Evolutionary conservation across 108 stramenopile species (phyloP).

Genomic region (Cyclotella cryptica): DNA sequence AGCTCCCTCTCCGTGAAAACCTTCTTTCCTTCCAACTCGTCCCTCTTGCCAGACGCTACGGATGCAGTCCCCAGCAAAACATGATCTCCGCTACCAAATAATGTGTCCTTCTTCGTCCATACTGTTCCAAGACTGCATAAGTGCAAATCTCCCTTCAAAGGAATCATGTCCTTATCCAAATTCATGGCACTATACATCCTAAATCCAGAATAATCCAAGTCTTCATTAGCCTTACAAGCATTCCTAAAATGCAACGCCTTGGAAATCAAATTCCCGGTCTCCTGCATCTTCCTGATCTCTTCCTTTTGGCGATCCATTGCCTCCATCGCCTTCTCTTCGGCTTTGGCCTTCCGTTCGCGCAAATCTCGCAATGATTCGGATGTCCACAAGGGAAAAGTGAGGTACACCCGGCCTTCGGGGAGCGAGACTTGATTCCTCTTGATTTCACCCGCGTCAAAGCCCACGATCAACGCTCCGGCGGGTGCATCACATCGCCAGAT

Average conservation of each 20-base stretch:
- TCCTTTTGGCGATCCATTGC: conserved; percentile 53
- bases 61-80: conserved; percentile 48
- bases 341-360: conserved; percentile 44
- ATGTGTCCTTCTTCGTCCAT: conserved; percentile 54
- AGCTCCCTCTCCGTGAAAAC: conserved; percentile 24
- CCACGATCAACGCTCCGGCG: conserved; percentile 64
- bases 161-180: conserved; percentile 43
- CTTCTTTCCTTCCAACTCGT: conserved; percentile 31
- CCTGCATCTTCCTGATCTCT: conserved; percentile 60
- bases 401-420: conserved; percentile 59
- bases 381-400: conserved; percentile 70
- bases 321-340: conserved; percentile 48
- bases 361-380: conserved; percentile 49
- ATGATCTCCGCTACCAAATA: conserved; percentile 40
- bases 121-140: conserved; percentile 54
- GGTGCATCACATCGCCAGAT: conserved; percentile 63
- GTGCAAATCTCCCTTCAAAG: conserved; percentile 24
- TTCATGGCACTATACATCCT: conserved; percentile 38
- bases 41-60: conserved; percentile 10
- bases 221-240: conserved; percentile 52
- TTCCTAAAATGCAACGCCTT: conserved; percentile 76
- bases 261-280: conserved; percentile 59
- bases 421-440: conserved; percentile 61
- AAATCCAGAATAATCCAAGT: conserved; percentile 44
- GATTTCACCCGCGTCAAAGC: conserved; percentile 61